Percentiles rank a stretch among this genome's conserved stretches.
Evolutionary conservation across 768 basidiomycete genomes (phyloP).

Genomic region (Suillus fuscotomentosus): DNA sequence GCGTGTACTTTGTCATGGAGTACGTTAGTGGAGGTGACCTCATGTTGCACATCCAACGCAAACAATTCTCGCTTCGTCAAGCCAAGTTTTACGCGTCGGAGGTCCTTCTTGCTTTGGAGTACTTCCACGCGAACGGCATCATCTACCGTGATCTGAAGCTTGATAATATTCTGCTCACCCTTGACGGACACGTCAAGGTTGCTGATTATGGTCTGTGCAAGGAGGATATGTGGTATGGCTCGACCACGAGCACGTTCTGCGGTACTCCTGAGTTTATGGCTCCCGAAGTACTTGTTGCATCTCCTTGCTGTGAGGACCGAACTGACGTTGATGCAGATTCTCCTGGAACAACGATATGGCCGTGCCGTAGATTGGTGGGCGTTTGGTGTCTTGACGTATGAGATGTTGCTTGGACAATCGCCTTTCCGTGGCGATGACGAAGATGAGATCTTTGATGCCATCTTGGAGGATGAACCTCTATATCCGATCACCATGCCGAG

Average conservation of each 20-base stretch:
- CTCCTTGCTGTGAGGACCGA: conserved; percentile 7
- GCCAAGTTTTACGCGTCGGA: conserved; percentile 99
- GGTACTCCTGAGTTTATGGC: conserved; percentile 99
- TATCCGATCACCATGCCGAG: conserved; percentile 99
- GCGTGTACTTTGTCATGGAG: conserved; percentile 99
- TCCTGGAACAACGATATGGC: conserved; percentile 98
- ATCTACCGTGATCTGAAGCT: conserved; percentile 98
- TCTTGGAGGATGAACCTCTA: conserved; percentile 95
- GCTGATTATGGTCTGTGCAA: conserved; percentile 99
- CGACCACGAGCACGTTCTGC: conserved; percentile 98
- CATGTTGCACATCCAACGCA: conserved; percentile 98
- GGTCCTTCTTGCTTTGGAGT: conserved; percentile 92
- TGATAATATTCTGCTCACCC: conserved; percentile 94
- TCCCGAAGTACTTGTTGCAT: conserved; percentile 69
- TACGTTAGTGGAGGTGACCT: conserved; percentile 98
- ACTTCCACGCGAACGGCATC: conserved; percentile 98
- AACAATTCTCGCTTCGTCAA: conserved; percentile 97
- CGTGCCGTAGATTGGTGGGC: conserved; percentile 99
- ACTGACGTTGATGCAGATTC: conserved; percentile 57
- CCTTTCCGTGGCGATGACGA: conserved; percentile 99
- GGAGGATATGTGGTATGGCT: conserved; percentile 97
- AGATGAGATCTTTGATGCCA: conserved; percentile 99
- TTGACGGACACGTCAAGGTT: conserved; percentile 98
- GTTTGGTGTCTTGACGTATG: conserved; percentile 96
- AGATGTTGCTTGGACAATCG: conserved; percentile 98